phyloP scores from a whole-genome alignment of 2,329 filamentous ascomycete species.

The Pestalotiopsis sp. region DNA sequence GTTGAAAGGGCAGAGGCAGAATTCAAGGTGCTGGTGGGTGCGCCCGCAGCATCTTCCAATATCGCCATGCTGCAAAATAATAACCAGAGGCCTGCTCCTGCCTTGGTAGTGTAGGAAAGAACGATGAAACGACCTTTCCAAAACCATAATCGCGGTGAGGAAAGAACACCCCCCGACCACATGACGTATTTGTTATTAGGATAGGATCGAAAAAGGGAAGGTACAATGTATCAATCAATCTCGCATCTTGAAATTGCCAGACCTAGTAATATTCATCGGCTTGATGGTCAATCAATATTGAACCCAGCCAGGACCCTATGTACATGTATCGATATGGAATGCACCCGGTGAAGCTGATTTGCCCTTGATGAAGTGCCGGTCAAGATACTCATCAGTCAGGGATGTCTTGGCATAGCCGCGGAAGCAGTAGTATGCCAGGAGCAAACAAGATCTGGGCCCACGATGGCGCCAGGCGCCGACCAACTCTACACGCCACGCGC shows the following conservation, averaged over 20 bases:
- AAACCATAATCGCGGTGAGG: not conserved
- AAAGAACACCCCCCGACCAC: not conserved
- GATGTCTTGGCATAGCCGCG: not conserved
- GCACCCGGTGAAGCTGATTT: not conserved
- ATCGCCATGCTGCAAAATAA: not conserved
- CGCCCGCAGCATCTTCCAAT: not conserved
- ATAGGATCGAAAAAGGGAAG: no score
- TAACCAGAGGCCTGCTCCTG: not conserved
- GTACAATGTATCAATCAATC: no score
- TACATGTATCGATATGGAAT: no score
- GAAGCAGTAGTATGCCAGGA: not conserved
- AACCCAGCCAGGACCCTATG: no score
- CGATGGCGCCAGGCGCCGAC: not conserved
- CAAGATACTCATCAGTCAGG: not conserved
- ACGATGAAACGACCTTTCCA: not conserved
- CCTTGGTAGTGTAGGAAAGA: not conserved
- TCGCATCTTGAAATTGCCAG: no score
- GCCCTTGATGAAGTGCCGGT: not conserved
- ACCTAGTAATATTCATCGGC: no score
- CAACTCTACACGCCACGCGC: not conserved
- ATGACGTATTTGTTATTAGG: not conserved
- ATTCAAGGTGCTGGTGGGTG: conserved; percentile 14
- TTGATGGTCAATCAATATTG: no score
- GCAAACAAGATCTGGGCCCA: not conserved
- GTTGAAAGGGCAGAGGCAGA: conserved; percentile 24